phyloP scores from a whole-genome alignment of 345 rosid species.

The Citrus reticulata region DNA sequence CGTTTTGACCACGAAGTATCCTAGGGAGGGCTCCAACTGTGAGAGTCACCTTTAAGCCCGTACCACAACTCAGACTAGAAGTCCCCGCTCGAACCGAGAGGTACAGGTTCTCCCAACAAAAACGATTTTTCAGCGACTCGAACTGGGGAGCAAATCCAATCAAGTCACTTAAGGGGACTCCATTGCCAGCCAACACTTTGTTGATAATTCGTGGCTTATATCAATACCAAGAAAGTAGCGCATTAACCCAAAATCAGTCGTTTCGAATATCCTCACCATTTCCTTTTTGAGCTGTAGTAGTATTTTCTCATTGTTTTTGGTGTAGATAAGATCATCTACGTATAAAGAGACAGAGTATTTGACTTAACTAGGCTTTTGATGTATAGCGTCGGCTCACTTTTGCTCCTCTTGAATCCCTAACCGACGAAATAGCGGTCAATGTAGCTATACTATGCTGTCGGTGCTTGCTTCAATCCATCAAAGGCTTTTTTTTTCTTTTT shows the following conservation, averaged over 20 bases:
- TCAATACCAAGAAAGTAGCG: not conserved
- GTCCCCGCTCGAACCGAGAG: too few relatives aligned
- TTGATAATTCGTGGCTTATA: not conserved
- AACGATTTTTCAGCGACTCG: too few relatives aligned
- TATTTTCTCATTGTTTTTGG: too few relatives aligned
- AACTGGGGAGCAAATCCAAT: too few relatives aligned
- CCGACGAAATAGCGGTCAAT: not conserved
- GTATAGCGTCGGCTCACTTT: not conserved
- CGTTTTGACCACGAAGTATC: too few relatives aligned
- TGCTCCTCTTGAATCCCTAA: not conserved
- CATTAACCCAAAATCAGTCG: not conserved
- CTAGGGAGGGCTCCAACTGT: too few relatives aligned
- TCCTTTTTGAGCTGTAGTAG: not conserved
- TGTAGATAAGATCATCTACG: not conserved
- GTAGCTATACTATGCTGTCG: accelerated
- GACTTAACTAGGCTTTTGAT: not conserved
- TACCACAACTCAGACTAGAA: too few relatives aligned
- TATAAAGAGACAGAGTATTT: not conserved
- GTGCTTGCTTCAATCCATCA: not conserved
- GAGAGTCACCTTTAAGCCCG: too few relatives aligned
- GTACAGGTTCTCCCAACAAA: too few relatives aligned
- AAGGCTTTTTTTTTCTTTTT: not conserved
- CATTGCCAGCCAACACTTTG: too few relatives aligned
- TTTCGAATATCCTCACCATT: not conserved
- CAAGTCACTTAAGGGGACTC: too few relatives aligned